Conservation (phyloP, 805 yeast genomes). For the Cyberlindnera bimundalis region DNA sequence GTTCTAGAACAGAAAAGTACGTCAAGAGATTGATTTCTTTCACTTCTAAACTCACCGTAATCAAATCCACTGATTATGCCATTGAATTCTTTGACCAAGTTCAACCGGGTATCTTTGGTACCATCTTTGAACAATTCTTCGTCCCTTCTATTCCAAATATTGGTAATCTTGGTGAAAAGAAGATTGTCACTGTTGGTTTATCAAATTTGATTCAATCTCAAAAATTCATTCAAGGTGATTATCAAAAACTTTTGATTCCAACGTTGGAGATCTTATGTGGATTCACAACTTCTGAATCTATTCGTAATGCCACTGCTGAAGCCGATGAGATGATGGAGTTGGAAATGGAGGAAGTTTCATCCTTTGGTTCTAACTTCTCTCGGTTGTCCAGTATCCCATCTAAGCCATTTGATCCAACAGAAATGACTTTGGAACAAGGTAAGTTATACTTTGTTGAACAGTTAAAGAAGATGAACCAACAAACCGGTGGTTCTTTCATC, state of each 20-base stretch:
- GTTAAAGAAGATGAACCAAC: slow-evolving; percentile 18
- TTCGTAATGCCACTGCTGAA: slow-evolving; percentile 31
- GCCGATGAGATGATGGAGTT: slow-evolving; percentile 38
- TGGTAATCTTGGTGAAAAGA: slow-evolving; percentile 53
- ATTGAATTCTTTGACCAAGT: slow-evolving; percentile 67
- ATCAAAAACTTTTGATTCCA: slow-evolving; percentile 38
- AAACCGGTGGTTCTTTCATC: slow-evolving; percentile 19
- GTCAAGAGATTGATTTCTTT: slow-evolving; percentile 69
- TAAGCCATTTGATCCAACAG: slow-evolving; percentile 64
- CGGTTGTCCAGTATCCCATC: slow-evolving; percentile 60
- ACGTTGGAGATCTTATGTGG: slow-evolving; percentile 43
- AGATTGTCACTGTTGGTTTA: slow-evolving; percentile 49
- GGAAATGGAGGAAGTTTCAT: slow-evolving; percentile 65
- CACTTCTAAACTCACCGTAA: slow-evolving; percentile 49
- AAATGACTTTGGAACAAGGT: slow-evolving; percentile 17
- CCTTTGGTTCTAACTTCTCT: slow-evolving; percentile 87
- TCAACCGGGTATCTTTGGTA: slow-evolving; percentile 58
- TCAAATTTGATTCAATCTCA: slow-evolving; percentile 39
- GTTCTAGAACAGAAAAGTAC: slow-evolving; percentile 77
- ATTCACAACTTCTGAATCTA: slow-evolving; percentile 35
- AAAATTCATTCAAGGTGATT: slow-evolving; percentile 37
- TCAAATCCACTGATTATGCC: slow-evolving; percentile 47
- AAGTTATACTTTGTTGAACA: slow-evolving; percentile 21
- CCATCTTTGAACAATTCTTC: slow-evolving; percentile 38
- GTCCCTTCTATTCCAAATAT: slow-evolving; percentile 41